These are phyloP conservation scores for Trichoderma harzianum DNA, from an alignment of 2,329 filamentous ascomycete genomes.

Conservation along the genomic window DNA sequence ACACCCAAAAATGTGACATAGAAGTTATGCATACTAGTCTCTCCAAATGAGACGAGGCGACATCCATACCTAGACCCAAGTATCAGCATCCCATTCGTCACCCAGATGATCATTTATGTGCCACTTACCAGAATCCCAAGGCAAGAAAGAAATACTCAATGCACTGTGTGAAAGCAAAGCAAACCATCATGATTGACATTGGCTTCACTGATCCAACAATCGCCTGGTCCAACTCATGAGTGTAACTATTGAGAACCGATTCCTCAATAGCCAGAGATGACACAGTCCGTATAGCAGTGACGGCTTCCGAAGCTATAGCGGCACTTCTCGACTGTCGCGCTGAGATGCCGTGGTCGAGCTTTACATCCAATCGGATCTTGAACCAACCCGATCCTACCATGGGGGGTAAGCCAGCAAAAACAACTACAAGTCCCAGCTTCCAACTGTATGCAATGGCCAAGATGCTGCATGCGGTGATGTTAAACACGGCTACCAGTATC, in stretches of 20 bases:
- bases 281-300: conserved; percentile 39
- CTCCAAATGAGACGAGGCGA: conserved; percentile 37
- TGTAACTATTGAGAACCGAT: conserved; percentile 31
- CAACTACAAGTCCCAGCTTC: conserved; percentile 48
- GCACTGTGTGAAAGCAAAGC: conserved; percentile 37
- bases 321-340: conserved; percentile 37
- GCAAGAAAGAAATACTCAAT: conserved; percentile 40
- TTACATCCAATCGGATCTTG: conserved; percentile 40
- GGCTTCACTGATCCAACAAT: conserved; percentile 30
- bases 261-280: conserved; percentile 42
- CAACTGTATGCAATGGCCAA: conserved; percentile 44
- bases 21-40: conserved; percentile 51
- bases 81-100: neutral
- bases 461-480: conserved; percentile 37
- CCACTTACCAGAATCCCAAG: conserved; percentile 38
- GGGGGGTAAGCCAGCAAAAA: conserved; percentile 40
- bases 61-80: conserved; percentile 32
- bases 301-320: conserved; percentile 43
- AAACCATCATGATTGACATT: conserved; percentile 34
- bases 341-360: conserved; percentile 36
- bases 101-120: neutral
- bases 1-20: conserved; percentile 51
- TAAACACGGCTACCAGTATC: conserved; percentile 37
- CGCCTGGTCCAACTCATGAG: conserved; percentile 30
- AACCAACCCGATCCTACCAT: conserved; percentile 37